Percentiles rank a stretch among this genome's conserved stretches.
These are phyloP conservation scores for Naganishia onofrii DNA, from an alignment of 768 basidiomycete species.

Conservation along the genomic window DNA sequence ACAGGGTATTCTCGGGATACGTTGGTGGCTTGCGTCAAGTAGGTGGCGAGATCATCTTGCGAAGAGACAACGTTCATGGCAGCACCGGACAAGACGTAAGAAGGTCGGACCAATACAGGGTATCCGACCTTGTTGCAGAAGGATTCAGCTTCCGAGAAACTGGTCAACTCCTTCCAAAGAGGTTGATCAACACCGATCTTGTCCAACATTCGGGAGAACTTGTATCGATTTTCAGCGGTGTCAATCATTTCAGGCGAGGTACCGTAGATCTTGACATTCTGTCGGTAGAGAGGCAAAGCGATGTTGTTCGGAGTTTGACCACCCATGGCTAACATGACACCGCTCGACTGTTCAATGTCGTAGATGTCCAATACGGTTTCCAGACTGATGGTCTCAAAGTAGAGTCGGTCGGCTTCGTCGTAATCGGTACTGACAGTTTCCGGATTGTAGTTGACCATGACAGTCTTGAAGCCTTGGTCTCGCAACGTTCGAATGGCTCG, in stretches of 20 bases:
- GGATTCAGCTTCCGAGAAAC: slow-evolving; percentile 75
- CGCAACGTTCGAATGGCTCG: slow-evolving; percentile 93
- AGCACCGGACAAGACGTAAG: slow-evolving; percentile 97
- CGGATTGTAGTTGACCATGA: slow-evolving; percentile 99
- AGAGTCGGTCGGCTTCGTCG: slow-evolving; percentile 95
- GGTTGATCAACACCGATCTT: slow-evolving; percentile 99
- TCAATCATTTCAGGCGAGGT: slow-evolving; percentile 99
- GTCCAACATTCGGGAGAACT: slow-evolving; percentile 95
- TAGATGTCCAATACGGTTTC: slow-evolving; percentile 97
- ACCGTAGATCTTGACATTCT: slow-evolving; percentile 97
- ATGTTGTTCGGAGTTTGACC: slow-evolving; percentile 99
- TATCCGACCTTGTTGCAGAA: slow-evolving; percentile 94
- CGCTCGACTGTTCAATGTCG: slow-evolving; percentile 80
- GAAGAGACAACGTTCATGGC: slow-evolving; percentile 99
- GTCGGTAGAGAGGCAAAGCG: slow-evolving; percentile 86
- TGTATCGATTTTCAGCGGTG: slow-evolving; percentile 97
- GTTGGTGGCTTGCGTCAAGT: slow-evolving; percentile 89
- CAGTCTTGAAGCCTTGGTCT: slow-evolving; percentile 86
- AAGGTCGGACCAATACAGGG: slow-evolving; percentile 93
- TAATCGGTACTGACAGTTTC: slow-evolving; percentile 99
- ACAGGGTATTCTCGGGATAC: slow-evolving; percentile 96
- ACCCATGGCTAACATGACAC: slow-evolving; percentile 95
- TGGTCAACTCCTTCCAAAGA: slow-evolving; percentile 91
- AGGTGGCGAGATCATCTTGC: slow-evolving; percentile 81
- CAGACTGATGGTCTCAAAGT: slow-evolving; percentile 97